Evolutionary conservation across 129 eudicot species (phyloP).

Genomic region (Flaveria ramosissima): DNA sequence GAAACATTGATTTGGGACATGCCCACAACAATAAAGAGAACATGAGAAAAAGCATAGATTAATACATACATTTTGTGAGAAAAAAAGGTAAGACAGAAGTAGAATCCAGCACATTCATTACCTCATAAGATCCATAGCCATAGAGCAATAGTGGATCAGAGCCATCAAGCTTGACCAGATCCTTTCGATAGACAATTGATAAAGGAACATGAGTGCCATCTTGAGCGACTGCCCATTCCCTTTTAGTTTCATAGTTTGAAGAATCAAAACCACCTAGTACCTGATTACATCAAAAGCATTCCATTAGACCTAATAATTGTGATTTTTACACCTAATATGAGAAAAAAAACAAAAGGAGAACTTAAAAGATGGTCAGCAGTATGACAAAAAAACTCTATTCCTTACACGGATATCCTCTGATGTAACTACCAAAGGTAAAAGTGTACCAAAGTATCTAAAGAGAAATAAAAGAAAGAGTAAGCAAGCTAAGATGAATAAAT

Average conservation of each 20-base stretch:
- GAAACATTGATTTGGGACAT: not conserved
- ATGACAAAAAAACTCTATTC: not conserved
- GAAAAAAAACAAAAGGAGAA: not conserved
- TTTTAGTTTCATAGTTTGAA: constrained; percentile 73
- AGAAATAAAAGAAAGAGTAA: not conserved
- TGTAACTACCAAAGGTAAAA: not conserved
- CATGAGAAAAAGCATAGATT: not conserved
- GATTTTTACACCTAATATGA: constrained; percentile 10
- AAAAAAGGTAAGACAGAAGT: not conserved
- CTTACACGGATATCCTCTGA: not conserved
- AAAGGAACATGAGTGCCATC: constrained; percentile 93
- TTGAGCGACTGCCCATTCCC: constrained; percentile 86
- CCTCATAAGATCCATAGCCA: constrained; percentile 99
- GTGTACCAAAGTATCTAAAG: not conserved
- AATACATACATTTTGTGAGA: not conserved
- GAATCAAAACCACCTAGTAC: constrained; percentile 93
- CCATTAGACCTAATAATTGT: constrained; percentile 18
- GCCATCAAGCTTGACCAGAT: constrained; percentile 89
- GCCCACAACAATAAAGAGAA: not conserved
- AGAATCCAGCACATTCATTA: constrained; percentile 33
- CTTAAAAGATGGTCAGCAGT: not conserved
- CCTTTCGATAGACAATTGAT: constrained; percentile 70
- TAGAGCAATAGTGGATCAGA: constrained; percentile 80
- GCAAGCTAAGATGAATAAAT: constrained; percentile 19
- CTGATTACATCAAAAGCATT: constrained; percentile 43